Evolutionary conservation across 192 early-diverging fungal genomes (phyloP).

Genomic region (Backusella mclennaniae): DNA sequence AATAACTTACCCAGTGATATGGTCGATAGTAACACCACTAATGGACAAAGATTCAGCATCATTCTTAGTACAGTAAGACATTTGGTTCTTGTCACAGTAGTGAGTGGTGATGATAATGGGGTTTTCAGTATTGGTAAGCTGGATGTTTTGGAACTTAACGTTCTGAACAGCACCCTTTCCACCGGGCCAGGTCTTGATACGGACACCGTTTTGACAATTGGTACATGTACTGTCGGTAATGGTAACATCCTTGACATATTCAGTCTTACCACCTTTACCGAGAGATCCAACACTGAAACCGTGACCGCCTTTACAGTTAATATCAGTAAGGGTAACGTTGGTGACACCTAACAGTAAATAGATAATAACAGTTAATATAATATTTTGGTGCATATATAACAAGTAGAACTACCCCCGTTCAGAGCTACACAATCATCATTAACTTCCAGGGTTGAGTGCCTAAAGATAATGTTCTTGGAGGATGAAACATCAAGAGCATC

Average conservation of each 20-base stretch:
- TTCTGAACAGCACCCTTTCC: constrained; percentile 47
- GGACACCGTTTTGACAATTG: constrained; percentile 43
- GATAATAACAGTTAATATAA: neutral
- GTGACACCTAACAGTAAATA: constrained; percentile 27
- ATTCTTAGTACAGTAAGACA: constrained; percentile 34
- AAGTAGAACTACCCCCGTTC: constrained; percentile 21
- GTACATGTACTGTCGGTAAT: constrained; percentile 31
- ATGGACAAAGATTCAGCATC: constrained; percentile 35
- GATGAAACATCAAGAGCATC: constrained; percentile 39
- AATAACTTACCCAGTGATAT: constrained; percentile 31
- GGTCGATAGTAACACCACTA: constrained; percentile 37
- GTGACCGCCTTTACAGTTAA: constrained; percentile 36
- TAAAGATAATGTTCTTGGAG: constrained; percentile 36
- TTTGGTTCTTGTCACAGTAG: constrained; percentile 42
- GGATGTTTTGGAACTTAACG: constrained; percentile 44
- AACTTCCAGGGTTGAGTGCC: constrained; percentile 36
- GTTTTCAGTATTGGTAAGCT: constrained; percentile 30
- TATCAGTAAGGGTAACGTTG: constrained; percentile 41
- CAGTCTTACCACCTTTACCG: constrained; percentile 11
- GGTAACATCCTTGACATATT: constrained; percentile 39
- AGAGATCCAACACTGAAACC: constrained; percentile 23
- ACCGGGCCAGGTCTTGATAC: constrained; percentile 48
- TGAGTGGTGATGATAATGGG: constrained; percentile 45
- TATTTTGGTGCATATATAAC: neutral
- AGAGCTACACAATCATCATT: constrained; percentile 54